These are phyloP conservation scores for Penicillium sp. DNA, from an alignment of 2,329 filamentous ascomycete species.

Conservation along the genomic window DNA sequence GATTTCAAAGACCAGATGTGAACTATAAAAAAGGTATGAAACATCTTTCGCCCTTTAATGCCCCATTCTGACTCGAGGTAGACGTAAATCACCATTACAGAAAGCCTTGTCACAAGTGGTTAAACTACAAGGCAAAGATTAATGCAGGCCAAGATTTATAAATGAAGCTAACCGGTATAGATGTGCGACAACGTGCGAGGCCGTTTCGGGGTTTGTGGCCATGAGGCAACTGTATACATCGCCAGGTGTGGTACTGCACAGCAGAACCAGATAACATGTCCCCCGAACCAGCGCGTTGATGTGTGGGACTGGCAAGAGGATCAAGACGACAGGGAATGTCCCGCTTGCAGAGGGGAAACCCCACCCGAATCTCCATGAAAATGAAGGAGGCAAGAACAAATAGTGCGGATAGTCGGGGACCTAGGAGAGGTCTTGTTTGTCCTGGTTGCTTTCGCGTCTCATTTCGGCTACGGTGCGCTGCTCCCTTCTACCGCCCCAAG, in stretches of 20 bases:
- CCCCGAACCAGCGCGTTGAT: conserved; percentile 22
- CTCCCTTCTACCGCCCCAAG: conserved; percentile 26
- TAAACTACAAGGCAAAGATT: no score
- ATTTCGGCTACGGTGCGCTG: conserved; percentile 25
- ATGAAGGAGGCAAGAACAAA: background rate
- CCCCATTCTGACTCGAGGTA: no score
- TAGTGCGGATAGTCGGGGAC: background rate
- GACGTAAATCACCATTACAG: no score
- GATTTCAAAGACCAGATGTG: no score
- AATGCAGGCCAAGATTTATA: no score
- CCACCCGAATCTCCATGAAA: conserved; percentile 24
- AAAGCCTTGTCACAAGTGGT: no score
- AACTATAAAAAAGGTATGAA: no score
- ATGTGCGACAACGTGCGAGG: conserved; percentile 29
- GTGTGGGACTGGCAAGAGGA: conserved; percentile 29
- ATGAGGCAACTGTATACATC: conserved; percentile 27
- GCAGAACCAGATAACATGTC: conserved; percentile 22
- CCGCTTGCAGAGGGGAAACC: conserved; percentile 24
- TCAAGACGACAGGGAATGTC: conserved; percentile 22
- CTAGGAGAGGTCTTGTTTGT: background rate
- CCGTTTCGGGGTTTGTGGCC: conserved; percentile 24
- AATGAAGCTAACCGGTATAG: conserved; percentile 3
- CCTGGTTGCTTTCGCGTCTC: conserved; percentile 1
- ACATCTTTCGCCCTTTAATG: no score
- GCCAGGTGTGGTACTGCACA: conserved; percentile 22